Evolutionary conservation across 768 basidiomycete genomes (phyloP), one percentile per base, ranked within the genome.

Genomic region (Phaeotremella skinneri): DNA sequence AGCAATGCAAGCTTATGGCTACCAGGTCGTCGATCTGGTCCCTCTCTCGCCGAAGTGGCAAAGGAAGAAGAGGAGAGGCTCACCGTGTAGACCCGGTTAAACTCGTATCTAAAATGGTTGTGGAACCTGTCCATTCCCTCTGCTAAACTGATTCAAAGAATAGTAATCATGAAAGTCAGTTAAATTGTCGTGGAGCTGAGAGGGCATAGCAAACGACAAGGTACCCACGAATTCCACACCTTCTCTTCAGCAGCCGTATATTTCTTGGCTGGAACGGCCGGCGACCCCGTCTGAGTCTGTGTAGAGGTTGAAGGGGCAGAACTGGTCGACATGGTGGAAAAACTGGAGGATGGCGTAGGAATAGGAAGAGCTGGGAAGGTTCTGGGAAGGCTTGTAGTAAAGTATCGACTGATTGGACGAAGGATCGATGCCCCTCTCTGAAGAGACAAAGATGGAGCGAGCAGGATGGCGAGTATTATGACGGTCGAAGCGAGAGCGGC

Each of bases 51-150:
- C 7, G 34, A 41, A 7, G 13, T 11, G 4, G 37, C 6, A 6
- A 32, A 37, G 56, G 47, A 3, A 27, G 7, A 30, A 20, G n/a
- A 20, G 21, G 2, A 4, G 13, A 16, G 17, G 58, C 74, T 60
- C 32, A 76, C 74, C 17, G 59, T 58, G 52, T 76, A 74, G 1
- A 73, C 63, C 29, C 67, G 32, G 29, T 67, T 62, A 55, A 73
- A 76, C 42, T 66, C 68, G 42, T 66, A 64, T 60, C 70, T 45
- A 55, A 76, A 76, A 53, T 73, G 70, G 13, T 62, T 49, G 49
- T 76, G 74, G 47, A 69, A 76, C 27, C 56, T 37, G 32, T 70
- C 66, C 74, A 76, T 76, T 4, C 56, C 53, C 1, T 61, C 64
- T 4, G 74, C 74, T 51, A 75, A 39, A 3, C 70, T 69, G 34